Conservation (phyloP, 129 eudicot genomes). For the Centella asiatica region DNA sequence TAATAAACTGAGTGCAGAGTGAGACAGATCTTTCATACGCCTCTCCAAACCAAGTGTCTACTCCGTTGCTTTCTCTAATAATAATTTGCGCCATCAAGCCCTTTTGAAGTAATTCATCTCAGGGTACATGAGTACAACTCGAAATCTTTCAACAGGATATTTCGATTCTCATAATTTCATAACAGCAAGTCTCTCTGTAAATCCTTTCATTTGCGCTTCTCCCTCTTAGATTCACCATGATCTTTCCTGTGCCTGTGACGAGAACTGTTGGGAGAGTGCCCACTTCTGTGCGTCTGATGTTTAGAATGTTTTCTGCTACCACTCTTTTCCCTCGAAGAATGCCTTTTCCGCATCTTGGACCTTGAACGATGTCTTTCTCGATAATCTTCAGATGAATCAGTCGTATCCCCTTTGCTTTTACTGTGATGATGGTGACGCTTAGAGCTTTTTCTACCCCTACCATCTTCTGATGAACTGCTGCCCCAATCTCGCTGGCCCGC, state of each 20-base stretch:
- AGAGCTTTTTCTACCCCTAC: conserved; percentile 45
- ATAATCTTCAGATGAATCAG: conserved; percentile 40
- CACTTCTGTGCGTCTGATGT: conserved; percentile 48
- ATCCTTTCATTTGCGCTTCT: conserved; percentile 38
- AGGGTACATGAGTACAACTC: not conserved
- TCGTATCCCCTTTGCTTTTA: conserved; percentile 31
- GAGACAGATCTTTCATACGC: not conserved
- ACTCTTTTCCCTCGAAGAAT: conserved; percentile 37
- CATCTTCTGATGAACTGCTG: conserved; percentile 52
- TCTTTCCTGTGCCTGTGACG: conserved; percentile 44
- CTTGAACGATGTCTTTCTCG: conserved; percentile 48
- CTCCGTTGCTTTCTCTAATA: too few species aligned
- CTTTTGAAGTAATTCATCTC: not conserved
- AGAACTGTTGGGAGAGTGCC: conserved; percentile 39
- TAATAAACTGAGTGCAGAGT: not conserved
- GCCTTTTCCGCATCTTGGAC: conserved; percentile 48
- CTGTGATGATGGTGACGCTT: conserved; percentile 32
- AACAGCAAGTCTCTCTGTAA: conserved; percentile 1
- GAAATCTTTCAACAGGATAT: not conserved
- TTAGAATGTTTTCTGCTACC: conserved; percentile 56
- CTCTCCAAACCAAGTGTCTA: too few species aligned
- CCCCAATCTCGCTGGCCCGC: conserved; percentile 8
- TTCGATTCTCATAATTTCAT: not conserved
- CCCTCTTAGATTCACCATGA: conserved; percentile 37
- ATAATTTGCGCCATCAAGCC: too few species aligned